Percentiles rank a stretch among this genome's conserved stretches.
These are phyloP conservation scores for Candida quercuum DNA, from an alignment of 805 yeast genomes.

Conservation along the genomic window DNA sequence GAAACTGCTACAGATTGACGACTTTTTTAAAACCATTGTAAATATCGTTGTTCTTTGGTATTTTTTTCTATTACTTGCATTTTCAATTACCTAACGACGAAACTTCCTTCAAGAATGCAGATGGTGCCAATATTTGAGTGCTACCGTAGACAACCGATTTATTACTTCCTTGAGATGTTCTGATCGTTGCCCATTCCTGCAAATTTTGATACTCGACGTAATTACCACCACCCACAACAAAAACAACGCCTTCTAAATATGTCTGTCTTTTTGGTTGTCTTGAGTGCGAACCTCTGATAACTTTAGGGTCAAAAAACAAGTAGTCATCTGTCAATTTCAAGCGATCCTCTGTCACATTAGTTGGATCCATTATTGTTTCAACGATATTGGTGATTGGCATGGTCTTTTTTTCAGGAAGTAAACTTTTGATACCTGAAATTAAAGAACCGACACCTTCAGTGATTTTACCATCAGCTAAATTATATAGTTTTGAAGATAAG, in stretches of 20 bases:
- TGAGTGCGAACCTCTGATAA: constrained; percentile 82
- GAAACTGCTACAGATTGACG: not conserved
- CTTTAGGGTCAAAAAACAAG: constrained; percentile 81
- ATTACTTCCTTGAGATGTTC: constrained; percentile 30
- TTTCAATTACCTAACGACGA: constrained; percentile 37
- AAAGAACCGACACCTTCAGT: constrained; percentile 88
- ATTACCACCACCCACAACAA: constrained; percentile 96
- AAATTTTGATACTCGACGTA: constrained; percentile 90
- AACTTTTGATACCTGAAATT: constrained; percentile 79
- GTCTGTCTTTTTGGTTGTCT: constrained; percentile 82
- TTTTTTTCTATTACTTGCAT: not conserved
- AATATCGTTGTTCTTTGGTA: no score
- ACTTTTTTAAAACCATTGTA: not conserved
- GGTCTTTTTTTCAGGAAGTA: constrained; percentile 82
- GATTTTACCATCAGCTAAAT: constrained; percentile 74
- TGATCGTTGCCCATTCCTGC: constrained; percentile 71
- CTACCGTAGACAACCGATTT: constrained; percentile 81
- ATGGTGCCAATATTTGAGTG: constrained; percentile 69
- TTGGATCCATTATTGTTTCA: constrained; percentile 87
- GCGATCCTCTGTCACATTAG: constrained; percentile 55
- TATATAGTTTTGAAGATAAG: constrained; percentile 70
- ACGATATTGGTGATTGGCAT: constrained; percentile 88
- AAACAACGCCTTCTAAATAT: constrained; percentile 78
- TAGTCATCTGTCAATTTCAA: constrained; percentile 81
- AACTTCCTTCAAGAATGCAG: constrained; percentile 64